phyloP scores from a whole-genome alignment of 148 eudicot species.

The Rhododendron molle region DNA sequence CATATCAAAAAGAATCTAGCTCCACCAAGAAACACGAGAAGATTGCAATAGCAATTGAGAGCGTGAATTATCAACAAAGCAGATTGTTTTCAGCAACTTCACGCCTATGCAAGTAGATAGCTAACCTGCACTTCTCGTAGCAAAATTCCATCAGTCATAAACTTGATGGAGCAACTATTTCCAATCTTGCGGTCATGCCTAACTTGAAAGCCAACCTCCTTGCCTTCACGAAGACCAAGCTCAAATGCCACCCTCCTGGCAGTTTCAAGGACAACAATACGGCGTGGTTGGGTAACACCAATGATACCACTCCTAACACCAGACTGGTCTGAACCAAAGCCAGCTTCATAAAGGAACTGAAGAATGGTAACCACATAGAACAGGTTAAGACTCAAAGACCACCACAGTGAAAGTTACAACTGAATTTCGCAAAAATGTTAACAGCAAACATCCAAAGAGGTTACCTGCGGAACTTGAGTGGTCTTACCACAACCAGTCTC shows the following conservation, averaged over 20 bases:
- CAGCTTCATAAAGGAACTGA: slow-evolving; percentile 96
- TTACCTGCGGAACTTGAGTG: slow-evolving; percentile 94
- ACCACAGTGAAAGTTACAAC: background rate
- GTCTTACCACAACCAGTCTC: slow-evolving; percentile 97
- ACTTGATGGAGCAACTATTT: slow-evolving; percentile 73
- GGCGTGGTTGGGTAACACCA: slow-evolving; percentile 96
- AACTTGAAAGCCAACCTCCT: slow-evolving; percentile 95
- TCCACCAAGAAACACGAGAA: background rate
- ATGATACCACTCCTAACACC: slow-evolving; percentile 61
- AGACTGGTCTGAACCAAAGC: slow-evolving; percentile 61
- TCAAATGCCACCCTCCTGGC: slow-evolving; percentile 92
- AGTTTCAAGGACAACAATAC: slow-evolving; percentile 92
- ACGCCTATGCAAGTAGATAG: slow-evolving; percentile 6
- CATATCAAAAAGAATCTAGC: background rate
- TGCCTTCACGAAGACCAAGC: slow-evolving; percentile 76
- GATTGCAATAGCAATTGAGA: background rate
- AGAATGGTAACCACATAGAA: slow-evolving; percentile 18
- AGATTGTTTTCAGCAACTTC: background rate
- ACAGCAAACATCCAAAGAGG: slow-evolving; percentile 11
- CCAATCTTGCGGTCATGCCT: slow-evolving; percentile 78
- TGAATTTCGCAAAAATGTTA: background rate
- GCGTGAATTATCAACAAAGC: background rate
- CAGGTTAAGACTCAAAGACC: slow-evolving; percentile 7
- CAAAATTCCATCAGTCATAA: slow-evolving; percentile 98
- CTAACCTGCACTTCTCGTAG: slow-evolving; percentile 93